These are phyloP conservation scores for Hypoxylon crocopeplum DNA, from an alignment of 495 filamentous ascomycete species.

Conservation along the genomic window DNA sequence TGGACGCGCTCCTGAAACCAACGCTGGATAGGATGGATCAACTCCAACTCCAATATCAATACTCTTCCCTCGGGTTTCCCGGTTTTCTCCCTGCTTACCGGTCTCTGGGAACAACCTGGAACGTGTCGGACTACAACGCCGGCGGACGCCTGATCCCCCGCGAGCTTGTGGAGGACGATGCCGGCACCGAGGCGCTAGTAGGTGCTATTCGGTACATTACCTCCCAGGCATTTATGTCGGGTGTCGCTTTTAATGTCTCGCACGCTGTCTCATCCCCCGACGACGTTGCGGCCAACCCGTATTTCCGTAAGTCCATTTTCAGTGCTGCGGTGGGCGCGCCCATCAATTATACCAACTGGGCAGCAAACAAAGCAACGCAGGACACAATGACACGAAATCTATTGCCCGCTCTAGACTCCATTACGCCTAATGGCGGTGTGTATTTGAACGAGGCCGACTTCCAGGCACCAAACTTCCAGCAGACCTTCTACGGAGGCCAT, in stretches of 20 bases:
- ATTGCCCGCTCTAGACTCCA: background rate
- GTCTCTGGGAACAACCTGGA: too few relatives aligned
- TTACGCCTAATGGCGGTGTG: background rate
- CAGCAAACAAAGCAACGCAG: background rate
- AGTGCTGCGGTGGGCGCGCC: too few relatives aligned
- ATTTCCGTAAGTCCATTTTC: background rate
- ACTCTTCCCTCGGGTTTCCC: background rate
- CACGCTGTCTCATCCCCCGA: too few relatives aligned
- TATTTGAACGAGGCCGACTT: background rate
- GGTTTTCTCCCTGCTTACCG: background rate
- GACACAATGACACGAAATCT: background rate
- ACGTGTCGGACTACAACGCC: conserved; percentile 10
- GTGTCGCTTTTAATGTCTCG: too few relatives aligned
- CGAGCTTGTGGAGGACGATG: background rate
- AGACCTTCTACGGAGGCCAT: background rate
- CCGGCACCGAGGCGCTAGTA: background rate
- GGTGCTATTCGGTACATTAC: background rate
- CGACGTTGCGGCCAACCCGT: too few relatives aligned
- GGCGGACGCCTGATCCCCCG: conserved; percentile 7
- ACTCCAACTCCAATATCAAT: background rate
- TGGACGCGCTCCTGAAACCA: background rate
- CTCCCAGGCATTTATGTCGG: too few relatives aligned
- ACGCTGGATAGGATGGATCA: background rate
- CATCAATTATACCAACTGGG: too few relatives aligned
- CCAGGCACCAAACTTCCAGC: background rate